Base-by-base conservation (phyloP, 257 asterid species). In the Gentiana straminea region DNA sequence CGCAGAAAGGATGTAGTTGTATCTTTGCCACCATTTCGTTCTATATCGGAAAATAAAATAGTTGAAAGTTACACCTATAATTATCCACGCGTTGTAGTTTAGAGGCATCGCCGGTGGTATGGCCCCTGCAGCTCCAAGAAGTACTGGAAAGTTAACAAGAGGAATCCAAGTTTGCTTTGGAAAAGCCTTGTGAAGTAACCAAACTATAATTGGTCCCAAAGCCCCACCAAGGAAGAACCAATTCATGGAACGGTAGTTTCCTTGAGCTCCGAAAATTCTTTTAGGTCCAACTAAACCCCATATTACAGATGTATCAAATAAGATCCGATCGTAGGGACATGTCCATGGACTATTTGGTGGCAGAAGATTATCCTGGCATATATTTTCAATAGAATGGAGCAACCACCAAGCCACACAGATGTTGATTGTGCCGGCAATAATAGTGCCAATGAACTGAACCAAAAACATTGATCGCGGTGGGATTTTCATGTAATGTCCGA, bases 321-420 rank as follows among this genome's bases (percentile, higher is more conserved):
- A 86, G 59, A 90, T 90, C 45, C 91, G 66, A 37, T 90, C 94
- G 43, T 89, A 83, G 1, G 97, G 96, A 75, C 97, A 89, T 34
- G 97, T 89, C 97, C 97, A 89, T n/a, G 94, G 95, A 64, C 97
- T 89, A 69, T 69, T 75, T 8, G 85, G 79, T 45, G 97, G 94
- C 62, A 89, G 94, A 65, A 84, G 88, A 33, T 86, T 90, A 35
- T 84, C 95, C 52, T 90, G 84, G 82, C 96, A 90, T 70, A 86
- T 90, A 81, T 86, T 77, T 49, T 74, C 74, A 52, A 90, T 55
- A 9, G 94, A 68, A 47, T 87, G 74, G 51, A 86, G 94, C 60
- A 70, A 82, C 96, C 94, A 90, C 94, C 93, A 84, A 0, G 97
- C 97, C 54, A 90, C 96, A 15, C 73, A 50, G 10, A 82, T 75